Evolutionary conservation across 2,329 filamentous ascomycete genomes (phyloP).

Genomic region (Rhexocercosporidium sp.): DNA sequence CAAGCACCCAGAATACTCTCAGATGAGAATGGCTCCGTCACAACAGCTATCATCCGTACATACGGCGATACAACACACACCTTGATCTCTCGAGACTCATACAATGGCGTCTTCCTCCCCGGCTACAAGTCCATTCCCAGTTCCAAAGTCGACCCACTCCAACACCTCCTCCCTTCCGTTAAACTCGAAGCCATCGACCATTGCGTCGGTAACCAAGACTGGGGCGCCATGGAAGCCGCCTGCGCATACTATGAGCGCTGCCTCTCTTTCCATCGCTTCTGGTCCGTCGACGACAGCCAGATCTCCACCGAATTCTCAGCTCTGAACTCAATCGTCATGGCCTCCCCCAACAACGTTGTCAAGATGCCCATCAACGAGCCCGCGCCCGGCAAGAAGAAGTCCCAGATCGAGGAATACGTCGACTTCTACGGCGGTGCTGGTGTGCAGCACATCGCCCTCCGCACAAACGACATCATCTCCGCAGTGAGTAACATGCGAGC

Average conservation of each 20-base stretch:
- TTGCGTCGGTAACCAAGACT: conserved; percentile 96
- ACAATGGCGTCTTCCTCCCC: conserved; percentile 80
- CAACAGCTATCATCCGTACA: conserved; percentile 81
- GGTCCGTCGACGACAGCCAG: conserved; percentile 92
- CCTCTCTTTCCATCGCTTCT: conserved; percentile 95
- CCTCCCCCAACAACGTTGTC: conserved; percentile 80
- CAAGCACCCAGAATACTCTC: conserved; percentile 58
- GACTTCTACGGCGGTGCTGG: conserved; percentile 89
- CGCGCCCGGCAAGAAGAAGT: conserved; percentile 85
- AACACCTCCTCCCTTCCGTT: conserved; percentile 63
- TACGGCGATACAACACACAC: conserved; percentile 97
- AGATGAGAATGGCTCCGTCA: conserved; percentile 70
- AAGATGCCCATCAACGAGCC: conserved; percentile 99
- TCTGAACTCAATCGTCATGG: conserved; percentile 89
- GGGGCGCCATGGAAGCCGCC: conserved; percentile 79
- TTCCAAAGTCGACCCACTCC: conserved; percentile 43
- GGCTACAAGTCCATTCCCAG: conserved; percentile 68
- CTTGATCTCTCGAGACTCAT: conserved; percentile 74
- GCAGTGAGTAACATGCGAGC: conserved; percentile 79
- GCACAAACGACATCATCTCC: conserved; percentile 78
- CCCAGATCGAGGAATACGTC: conserved; percentile 93
- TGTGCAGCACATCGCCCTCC: conserved; percentile 91
- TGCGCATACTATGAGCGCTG: conserved; percentile 81
- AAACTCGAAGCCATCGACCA: conserved; percentile 83
- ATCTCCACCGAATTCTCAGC: conserved; percentile 94